phyloP scores from a whole-genome alignment of 139 green algal species.

The Chlamydomonas sphaeroides region DNA sequence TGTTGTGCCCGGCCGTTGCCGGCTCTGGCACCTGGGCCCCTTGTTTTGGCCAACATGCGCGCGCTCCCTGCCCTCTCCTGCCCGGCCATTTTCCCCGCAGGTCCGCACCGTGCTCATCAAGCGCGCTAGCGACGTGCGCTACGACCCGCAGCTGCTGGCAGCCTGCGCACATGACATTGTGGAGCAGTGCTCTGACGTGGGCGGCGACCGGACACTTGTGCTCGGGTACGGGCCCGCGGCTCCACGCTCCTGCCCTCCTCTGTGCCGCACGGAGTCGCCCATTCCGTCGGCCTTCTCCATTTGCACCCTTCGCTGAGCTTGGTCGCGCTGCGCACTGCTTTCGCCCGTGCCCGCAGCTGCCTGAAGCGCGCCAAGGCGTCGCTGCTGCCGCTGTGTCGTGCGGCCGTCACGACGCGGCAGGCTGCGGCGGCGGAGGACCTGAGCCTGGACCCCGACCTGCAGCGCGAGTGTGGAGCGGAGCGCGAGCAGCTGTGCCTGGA shows the following conservation, averaged over 20 bases:
- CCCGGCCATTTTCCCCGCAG: slow-evolving; percentile 6
- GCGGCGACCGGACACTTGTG: not conserved
- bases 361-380: slow-evolving; percentile 41
- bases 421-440: slow-evolving; percentile 49
- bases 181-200: slow-evolving; percentile 1
- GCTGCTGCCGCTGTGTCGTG: slow-evolving; percentile 36
- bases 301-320: too few species aligned
- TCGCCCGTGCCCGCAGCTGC: slow-evolving; percentile 24
- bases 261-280: too few species aligned
- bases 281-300: too few species aligned
- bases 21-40: too few species aligned
- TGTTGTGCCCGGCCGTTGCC: too few species aligned
- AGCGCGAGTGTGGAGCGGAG: slow-evolving; percentile 38
- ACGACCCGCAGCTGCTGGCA: slow-evolving; percentile 44
- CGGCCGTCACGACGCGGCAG: slow-evolving; percentile 41
- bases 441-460: slow-evolving; percentile 47
- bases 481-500: slow-evolving; percentile 43
- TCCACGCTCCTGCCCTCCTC: too few species aligned
- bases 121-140: slow-evolving; percentile 16
- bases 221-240: not conserved
- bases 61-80: too few species aligned
- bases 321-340: too few species aligned
- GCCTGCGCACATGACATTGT: slow-evolving; percentile 41
- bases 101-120: slow-evolving; percentile 36
- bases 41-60: too few species aligned